Base-by-base conservation (phyloP, 2,329 filamentous ascomycete species). In the Alternaria arborescens region DNA sequence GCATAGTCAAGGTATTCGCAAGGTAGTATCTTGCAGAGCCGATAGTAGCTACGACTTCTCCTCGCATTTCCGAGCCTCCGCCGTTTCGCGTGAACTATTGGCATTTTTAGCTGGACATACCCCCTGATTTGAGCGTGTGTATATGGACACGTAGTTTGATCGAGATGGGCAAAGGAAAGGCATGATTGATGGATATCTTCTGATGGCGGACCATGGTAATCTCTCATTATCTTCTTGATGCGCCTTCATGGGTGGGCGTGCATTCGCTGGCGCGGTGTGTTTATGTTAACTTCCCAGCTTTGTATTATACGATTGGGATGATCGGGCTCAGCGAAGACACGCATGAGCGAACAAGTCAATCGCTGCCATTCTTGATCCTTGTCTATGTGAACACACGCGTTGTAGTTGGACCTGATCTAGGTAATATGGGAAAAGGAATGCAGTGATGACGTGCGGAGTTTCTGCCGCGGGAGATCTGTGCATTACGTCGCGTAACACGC, bases 1-100 rank as follows among this genome's bases (percentile, higher is more conserved):
- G 95, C 7, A 90, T 97, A 36, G 94, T 97, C 64, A 98, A 98
- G 83, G 94, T 98, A 58, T 98, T 90, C 77, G 80, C 76, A 38
- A 70, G 76, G 68, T 78, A 72, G 69, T 59, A 42, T 62, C 53
- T 61, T 53, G 56, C 54, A 48, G 52, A 51, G 52, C 36, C 32
- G 40, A 10, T 32, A 48, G 14, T 32, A 48, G 42, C 55, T 58
- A 60, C 42, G 62, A 53, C 51, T 63, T 57, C 51, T 52, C 50
- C 32, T 68, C 60, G 47, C 47, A 42, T 47, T 41, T 30, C 38
- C 50, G 44, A 60, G 38, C 38, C 55, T 52, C 51, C 42, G 20
- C 56, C 55, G 22, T 51, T 62, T 59, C 60, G 28, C 53, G 55
- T 59, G 54, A 62, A 61, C 55, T 62, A 60, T 60, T 63, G 55